Evolutionary conservation across 2,329 filamentous ascomycete genomes (phyloP).

Genomic region (Alternaria brassicicola): DNA sequence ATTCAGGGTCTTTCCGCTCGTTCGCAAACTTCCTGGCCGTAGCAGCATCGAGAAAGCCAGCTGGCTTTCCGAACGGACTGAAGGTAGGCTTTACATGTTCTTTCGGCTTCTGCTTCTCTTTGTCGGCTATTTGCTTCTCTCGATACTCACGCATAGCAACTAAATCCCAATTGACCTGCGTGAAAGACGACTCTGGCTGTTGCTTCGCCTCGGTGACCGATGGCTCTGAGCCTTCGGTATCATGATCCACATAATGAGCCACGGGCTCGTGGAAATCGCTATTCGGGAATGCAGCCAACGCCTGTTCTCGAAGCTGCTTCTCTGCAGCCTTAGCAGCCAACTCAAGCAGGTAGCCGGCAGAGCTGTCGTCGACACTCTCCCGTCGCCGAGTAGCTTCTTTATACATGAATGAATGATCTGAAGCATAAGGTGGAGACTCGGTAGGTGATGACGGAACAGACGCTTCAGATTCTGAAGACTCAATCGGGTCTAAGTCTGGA

Average conservation of each 20-base stretch:
- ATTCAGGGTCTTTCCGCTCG: slow-evolving; percentile 48
- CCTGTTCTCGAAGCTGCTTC: slow-evolving; percentile 77
- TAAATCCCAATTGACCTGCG: slow-evolving; percentile 73
- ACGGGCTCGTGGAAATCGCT: slow-evolving; percentile 71
- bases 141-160: slow-evolving; percentile 81
- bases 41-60: slow-evolving; percentile 34
- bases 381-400: slow-evolving; percentile 61
- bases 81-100: slow-evolving; percentile 25
- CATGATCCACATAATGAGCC: slow-evolving; percentile 72
- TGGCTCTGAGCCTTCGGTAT: slow-evolving; percentile 51
- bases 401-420: slow-evolving; percentile 57
- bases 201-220: slow-evolving; percentile 17
- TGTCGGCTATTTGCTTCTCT: slow-evolving; percentile 59
- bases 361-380: slow-evolving; percentile 76
- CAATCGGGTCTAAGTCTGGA: slow-evolving; percentile 66
- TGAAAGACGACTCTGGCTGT: slow-evolving; percentile 66
- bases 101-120: slow-evolving; percentile 29
- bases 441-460: slow-evolving; percentile 55
- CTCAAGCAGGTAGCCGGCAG: slow-evolving; percentile 77
- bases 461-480: slow-evolving; percentile 64
- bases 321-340: slow-evolving; percentile 81
- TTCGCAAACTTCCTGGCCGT: slow-evolving; percentile 35
- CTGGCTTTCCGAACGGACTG: slow-evolving; percentile 50
- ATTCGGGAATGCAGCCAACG: slow-evolving; percentile 77
- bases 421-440: slow-evolving; percentile 53